Evolutionary conservation across 23 red algal species (phyloP).

Genomic region (Gracilaria vermiculophylla): DNA sequence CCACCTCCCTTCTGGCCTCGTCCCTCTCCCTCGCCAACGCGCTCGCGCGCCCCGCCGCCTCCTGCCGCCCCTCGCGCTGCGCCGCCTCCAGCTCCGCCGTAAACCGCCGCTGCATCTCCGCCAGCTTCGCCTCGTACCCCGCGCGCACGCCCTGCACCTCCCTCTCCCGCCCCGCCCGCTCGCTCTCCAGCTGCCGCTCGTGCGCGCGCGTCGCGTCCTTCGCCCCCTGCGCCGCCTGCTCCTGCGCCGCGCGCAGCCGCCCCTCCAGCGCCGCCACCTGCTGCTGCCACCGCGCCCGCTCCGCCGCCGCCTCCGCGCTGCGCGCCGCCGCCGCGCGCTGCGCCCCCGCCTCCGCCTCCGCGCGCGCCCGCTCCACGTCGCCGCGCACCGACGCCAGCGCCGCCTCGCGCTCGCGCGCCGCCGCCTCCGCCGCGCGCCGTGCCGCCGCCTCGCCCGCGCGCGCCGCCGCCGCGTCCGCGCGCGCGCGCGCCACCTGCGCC

Average conservation of each 20-base stretch:
- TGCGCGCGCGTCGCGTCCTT: neutral
- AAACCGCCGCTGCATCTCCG: constrained; percentile 11
- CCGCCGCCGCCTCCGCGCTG: constrained; percentile 6
- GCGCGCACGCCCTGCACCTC: constrained; percentile 4
- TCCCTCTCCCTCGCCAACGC: constrained; percentile 30
- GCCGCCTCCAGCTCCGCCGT: constrained; percentile 45
- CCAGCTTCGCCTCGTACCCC: constrained; percentile 33
- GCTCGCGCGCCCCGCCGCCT: neutral
- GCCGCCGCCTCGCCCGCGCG: constrained; percentile 17
- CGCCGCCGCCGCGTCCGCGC: too few relatives aligned
- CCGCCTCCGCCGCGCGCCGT: neutral
- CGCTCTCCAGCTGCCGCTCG: constrained; percentile 26
- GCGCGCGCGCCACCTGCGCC: too few relatives aligned
- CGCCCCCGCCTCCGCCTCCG: neutral
- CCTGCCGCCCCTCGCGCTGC: constrained; percentile 22
- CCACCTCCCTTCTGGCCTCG: constrained; percentile 41
- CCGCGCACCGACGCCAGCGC: neutral
- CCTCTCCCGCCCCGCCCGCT: neutral
- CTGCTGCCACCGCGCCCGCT: neutral
- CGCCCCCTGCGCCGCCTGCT: neutral
- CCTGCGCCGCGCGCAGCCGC: neutral
- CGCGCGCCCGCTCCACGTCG: neutral
- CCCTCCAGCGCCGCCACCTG: neutral
- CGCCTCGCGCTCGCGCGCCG: neutral
- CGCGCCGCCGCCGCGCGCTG: neutral